These are phyloP conservation scores for Bjerkandera adusta DNA, from an alignment of 1,284 basidiomycete species.

Conservation along the genomic window DNA sequence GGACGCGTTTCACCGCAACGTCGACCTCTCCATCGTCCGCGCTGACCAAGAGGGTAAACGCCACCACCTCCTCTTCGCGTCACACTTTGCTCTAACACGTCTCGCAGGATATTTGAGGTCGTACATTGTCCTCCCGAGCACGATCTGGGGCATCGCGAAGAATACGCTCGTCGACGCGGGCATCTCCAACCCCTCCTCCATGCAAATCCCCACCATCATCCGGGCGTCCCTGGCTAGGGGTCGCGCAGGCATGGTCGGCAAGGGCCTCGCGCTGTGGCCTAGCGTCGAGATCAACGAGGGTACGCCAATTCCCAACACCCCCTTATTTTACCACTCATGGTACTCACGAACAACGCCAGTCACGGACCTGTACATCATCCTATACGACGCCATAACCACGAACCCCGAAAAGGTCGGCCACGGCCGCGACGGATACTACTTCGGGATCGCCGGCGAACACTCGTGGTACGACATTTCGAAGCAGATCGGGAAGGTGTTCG, in stretches of 20 bases:
- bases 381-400: constrained; percentile 19
- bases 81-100: not conserved
- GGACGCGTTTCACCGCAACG: constrained; percentile 26
- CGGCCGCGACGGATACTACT: constrained; percentile 45
- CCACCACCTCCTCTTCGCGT: not conserved
- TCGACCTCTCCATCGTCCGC: constrained; percentile 22
- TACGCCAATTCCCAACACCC: no score
- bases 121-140: constrained; percentile 36
- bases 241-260: constrained; percentile 31
- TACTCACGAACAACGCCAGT: constrained; percentile 16
- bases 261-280: constrained; percentile 27
- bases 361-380: constrained; percentile 19
- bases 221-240: constrained; percentile 27
- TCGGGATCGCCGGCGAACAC: constrained; percentile 45
- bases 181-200: constrained; percentile 31
- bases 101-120: constrained; percentile 34
- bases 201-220: constrained; percentile 32
- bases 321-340: not conserved
- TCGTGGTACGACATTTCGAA: constrained; percentile 33
- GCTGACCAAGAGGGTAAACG: constrained; percentile 28
- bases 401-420: constrained; percentile 25
- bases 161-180: constrained; percentile 35
- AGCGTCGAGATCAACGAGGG: constrained; percentile 28
- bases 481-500: constrained; percentile 31
- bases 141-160: constrained; percentile 35